Base-by-base conservation (phyloP, 129 eudicot species). In the Deinandra increscens region DNA sequence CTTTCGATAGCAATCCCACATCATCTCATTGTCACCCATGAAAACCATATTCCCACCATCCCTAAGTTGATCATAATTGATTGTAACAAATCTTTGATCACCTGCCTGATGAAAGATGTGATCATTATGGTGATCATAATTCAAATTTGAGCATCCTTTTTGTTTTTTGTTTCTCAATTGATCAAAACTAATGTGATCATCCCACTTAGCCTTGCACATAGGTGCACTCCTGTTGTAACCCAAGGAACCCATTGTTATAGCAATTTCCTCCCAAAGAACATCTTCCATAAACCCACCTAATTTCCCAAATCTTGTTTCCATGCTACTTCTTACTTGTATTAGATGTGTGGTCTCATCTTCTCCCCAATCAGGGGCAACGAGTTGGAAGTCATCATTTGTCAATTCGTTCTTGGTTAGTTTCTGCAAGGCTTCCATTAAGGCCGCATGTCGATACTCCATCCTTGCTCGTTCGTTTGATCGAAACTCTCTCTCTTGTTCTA, bases 121-220 rank as follows among this genome's bases (percentile, higher is more conserved):
- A 38, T 60, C 6, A 22, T 60, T 9, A 22, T 72, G 82, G 61
- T 78, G 61, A 48, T 60, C 60, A 77, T 43, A 70, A 61, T 54
- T 48, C 65, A 53, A 70, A 68, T 71, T 75, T 39, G 68, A 55
- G 22, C 78, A 77, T 26, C 80, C 72, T 53, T 84, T 87, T 37
- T 82, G 71, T 81, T 83, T 91, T 81, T 78, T 78, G 48, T 68
- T 64, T 72, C 79, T 84, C 50, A 64, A 39, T 23, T 78, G 60
- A 69, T 26, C 31, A 26, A 79, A 77, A 70, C 74, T 85, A 17
- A 84, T 72, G 58, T 81, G 77, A 44, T 86, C 96, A 44, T 86
- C 96, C 96, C 96, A 91, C 69, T 86, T 91, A 20, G 76, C 87
- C 64, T 86, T 91, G 76, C 88, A 91, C 45, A 74, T 73, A 44